Evolutionary conservation across 176 grass and related monocot genomes (phyloP).

Genomic region (Neostapfia colusana): DNA sequence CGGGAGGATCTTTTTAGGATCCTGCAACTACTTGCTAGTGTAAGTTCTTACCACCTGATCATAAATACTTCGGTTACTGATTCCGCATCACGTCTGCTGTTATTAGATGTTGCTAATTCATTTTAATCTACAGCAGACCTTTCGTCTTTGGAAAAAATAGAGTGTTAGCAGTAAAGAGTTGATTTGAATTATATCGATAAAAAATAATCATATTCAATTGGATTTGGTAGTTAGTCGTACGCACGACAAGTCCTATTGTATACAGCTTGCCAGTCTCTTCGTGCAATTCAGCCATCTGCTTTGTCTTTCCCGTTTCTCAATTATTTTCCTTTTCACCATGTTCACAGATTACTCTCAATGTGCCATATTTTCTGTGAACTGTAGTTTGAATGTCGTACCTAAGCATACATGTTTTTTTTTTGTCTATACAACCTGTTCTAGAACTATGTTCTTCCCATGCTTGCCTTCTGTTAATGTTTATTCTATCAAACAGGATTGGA

Average conservation of each 20-base stretch:
- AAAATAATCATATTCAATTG: not conserved
- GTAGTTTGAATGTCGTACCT: not conserved
- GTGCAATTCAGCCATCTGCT: not conserved
- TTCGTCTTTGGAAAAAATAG: not conserved
- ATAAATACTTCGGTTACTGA: slow-evolving; percentile 11
- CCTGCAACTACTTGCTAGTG: slow-evolving; percentile 97
- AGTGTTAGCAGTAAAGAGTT: not conserved
- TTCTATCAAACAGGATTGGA: slow-evolving; percentile 55
- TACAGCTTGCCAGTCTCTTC: not conserved
- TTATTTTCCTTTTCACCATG: not conserved
- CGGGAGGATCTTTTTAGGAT: slow-evolving; percentile 72
- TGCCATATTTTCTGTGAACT: not conserved
- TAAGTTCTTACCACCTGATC: slow-evolving; percentile 55
- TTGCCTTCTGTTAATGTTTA: slow-evolving; percentile 25
- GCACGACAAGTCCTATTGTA: not conserved
- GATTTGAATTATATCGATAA: not conserved
- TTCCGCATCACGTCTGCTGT: not conserved
- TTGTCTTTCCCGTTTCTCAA: not conserved
- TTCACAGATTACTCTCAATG: not conserved
- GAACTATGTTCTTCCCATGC: not conserved
- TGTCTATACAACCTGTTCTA: not conserved
- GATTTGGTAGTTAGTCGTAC: not conserved
- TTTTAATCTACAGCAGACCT: not conserved
- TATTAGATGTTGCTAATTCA: not conserved
- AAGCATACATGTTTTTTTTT: not conserved